Base-by-base conservation (phyloP, 371 early-diverging fungal genomes). In the Circinella umbellata region DNA sequence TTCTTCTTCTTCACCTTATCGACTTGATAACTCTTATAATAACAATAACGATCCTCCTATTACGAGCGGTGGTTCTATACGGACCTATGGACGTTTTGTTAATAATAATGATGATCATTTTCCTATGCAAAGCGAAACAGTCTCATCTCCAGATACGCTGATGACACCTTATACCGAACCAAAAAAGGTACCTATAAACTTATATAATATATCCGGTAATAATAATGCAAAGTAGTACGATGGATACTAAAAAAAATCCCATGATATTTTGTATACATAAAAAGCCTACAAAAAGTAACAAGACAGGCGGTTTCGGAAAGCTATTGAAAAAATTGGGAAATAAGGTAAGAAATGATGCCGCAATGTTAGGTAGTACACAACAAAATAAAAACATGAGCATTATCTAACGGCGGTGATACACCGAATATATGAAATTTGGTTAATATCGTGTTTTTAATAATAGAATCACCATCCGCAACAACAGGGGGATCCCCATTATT, bases 221-320 rank as follows among this genome's bases (percentile, higher is more conserved):
- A 42, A 11, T 42, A 9, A 9, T 42, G 42, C 42, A 11, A 42
- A 11, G 42, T 42, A 9, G 42, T 42, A 42, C 42, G 42, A 42
- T 42, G 42, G 3, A 42, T 42, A 42, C 42, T 42, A 42, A 42
- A 6, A 42, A 42, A 42, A 42, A 42, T 27, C 27, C 47, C 51
- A 51, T 51, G 51, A n/a, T 51, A 51, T 14, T 51, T 47, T 8
- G 5, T n/a, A n/a, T 51, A 51, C 51, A 51, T 51, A 51, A 51
- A 15, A 14, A 57, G 57, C 0, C 57, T 57, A 13, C 57, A 57
- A 57, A 57, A n/a, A n/a, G 51, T n/a, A 57, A 57, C 57, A 57
- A 57, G 35, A 57, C 57, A 57, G 57, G 57, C n/a, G 62, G 62
- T 61, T 61, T 61, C 38, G 62, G 62, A 13, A 61, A 61, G 18